phyloP scores from a whole-genome alignment of 2,329 filamentous ascomycete genomes.

The Aspergillus persii region DNA sequence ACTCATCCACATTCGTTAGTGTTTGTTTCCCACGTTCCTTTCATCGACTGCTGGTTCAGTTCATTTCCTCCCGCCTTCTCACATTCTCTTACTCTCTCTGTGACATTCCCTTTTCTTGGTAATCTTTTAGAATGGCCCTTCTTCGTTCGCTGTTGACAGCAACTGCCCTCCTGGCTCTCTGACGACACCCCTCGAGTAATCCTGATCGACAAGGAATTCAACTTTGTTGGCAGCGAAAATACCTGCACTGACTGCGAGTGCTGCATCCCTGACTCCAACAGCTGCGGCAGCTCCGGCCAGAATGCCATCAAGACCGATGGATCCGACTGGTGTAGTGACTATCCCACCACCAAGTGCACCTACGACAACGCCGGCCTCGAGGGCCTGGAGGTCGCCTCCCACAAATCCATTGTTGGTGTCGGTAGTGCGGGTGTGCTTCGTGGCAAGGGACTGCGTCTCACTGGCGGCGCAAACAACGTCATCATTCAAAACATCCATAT shows the following conservation, averaged over 20 bases:
- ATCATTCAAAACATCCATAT: constrained; percentile 60
- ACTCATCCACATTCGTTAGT: background rate
- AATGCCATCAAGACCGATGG: constrained; percentile 50
- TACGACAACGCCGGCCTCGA: constrained; percentile 52
- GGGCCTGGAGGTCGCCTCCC: constrained; percentile 52
- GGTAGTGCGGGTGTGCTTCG: constrained; percentile 54
- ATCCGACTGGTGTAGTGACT: constrained; percentile 57
- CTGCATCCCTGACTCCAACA: constrained; percentile 35
- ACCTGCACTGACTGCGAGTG: constrained; percentile 27
- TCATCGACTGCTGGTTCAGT: background rate
- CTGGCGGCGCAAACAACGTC: constrained; percentile 49
- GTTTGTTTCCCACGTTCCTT: background rate
- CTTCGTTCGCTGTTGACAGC: constrained; percentile 17
- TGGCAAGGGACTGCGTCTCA: constrained; percentile 54
- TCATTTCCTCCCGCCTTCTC: background rate
- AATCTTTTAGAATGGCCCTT: constrained; percentile 15
- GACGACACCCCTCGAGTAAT: constrained; percentile 58
- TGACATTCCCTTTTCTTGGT: background rate
- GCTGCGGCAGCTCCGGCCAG: constrained; percentile 47
- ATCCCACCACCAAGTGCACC: constrained; percentile 44
- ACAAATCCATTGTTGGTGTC: constrained; percentile 57
- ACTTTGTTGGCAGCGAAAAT: constrained; percentile 22
- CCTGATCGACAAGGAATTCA: constrained; percentile 53
- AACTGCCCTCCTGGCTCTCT: constrained; percentile 43
- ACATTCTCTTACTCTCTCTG: background rate